These are phyloP conservation scores for Monosporascus ibericus DNA, from an alignment of 2,329 filamentous ascomycete species.

Conservation along the genomic window DNA sequence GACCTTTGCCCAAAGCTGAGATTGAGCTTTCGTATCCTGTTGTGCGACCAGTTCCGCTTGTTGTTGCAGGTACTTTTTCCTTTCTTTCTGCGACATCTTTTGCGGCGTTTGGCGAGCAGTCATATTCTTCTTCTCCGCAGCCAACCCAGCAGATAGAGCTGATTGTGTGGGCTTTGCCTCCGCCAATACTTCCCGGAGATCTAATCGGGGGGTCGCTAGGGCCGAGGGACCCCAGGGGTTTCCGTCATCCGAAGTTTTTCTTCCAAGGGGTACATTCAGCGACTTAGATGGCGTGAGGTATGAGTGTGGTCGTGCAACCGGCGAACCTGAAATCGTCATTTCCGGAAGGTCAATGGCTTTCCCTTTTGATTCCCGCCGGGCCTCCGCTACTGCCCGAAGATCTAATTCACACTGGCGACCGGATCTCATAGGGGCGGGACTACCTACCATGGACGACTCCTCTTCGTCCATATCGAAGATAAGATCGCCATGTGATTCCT, in stretches of 20 bases:
- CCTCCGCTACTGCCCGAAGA: conserved; percentile 25
- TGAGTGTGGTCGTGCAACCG: conserved; percentile 4
- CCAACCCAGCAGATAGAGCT: conserved; percentile 48
- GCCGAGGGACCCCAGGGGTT: conserved; percentile 45
- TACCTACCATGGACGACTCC: conserved; percentile 28
- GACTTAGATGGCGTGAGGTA: conserved; percentile 3
- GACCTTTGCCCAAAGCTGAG: conserved; percentile 39
- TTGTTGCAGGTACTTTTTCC: conserved; percentile 74
- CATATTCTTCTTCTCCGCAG: conserved; percentile 41
- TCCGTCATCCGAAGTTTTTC: conserved; percentile 14
- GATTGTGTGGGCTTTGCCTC: conserved; percentile 45
- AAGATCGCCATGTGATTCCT: conserved; percentile 64
- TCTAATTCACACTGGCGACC: conserved; percentile 21
- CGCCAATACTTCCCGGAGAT: conserved; percentile 71
- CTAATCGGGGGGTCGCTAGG: conserved; percentile 57
- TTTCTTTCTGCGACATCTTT: conserved; percentile 86
- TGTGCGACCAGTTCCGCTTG: conserved; percentile 43
- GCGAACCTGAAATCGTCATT: conserved; percentile 7
- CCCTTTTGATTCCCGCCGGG: conserved; percentile 33
- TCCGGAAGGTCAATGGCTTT: conserved; percentile 23
- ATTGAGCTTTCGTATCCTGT: conserved; percentile 26
- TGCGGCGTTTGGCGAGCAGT: conserved; percentile 31
- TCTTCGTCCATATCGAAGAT: conserved; percentile 96
- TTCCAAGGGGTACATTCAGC: conserved; percentile 7
- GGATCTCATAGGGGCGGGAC: conserved; percentile 21